Evolutionary conservation across 352 stramenopile genomes (phyloP).

Genomic region (Pythium rishiriense): DNA sequence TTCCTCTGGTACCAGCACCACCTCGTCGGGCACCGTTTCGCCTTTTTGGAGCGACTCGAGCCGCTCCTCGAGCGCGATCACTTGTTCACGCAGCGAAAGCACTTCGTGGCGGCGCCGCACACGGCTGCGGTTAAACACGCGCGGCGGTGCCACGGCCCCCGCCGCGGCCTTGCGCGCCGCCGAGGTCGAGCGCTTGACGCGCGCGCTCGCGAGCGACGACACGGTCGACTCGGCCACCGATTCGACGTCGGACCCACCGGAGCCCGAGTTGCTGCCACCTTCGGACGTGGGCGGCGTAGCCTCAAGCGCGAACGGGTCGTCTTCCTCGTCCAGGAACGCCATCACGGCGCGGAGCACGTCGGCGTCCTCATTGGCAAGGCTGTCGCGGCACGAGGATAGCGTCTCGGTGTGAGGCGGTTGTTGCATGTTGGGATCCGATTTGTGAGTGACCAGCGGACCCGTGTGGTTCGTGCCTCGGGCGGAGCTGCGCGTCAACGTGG

Average conservation of each 20-base stretch:
- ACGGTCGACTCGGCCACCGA: conserved; percentile 7
- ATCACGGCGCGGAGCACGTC: conserved; percentile 18
- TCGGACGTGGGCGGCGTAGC: conserved; percentile 1
- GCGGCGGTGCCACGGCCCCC: neutral
- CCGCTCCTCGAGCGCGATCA: conserved; percentile 29
- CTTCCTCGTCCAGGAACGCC: conserved; percentile 15
- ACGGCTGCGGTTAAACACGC: conserved; percentile 24
- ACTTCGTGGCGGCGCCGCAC: conserved; percentile 40
- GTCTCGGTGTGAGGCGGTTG: neutral
- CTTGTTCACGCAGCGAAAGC: conserved; percentile 20
- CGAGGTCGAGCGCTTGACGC: neutral
- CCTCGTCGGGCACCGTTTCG: neutral
- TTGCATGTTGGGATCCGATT: neutral
- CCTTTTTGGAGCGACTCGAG: conserved; percentile 26
- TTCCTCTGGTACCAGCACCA: neutral
- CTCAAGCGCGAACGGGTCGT: neutral
- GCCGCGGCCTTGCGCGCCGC: neutral
- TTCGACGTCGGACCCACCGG: conserved; percentile 2
- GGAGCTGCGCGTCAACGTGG: too few relatives aligned
- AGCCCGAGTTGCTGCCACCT: neutral
- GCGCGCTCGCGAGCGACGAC: neutral
- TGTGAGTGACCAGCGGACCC: too few relatives aligned
- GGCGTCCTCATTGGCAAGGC: conserved; percentile 4
- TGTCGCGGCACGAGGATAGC: neutral
- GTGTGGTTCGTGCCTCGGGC: too few relatives aligned